Percentiles rank a stretch among this genome's conserved stretches.
Conservation (phyloP, 345 rosid species). For the Camelina laxa region DNA sequence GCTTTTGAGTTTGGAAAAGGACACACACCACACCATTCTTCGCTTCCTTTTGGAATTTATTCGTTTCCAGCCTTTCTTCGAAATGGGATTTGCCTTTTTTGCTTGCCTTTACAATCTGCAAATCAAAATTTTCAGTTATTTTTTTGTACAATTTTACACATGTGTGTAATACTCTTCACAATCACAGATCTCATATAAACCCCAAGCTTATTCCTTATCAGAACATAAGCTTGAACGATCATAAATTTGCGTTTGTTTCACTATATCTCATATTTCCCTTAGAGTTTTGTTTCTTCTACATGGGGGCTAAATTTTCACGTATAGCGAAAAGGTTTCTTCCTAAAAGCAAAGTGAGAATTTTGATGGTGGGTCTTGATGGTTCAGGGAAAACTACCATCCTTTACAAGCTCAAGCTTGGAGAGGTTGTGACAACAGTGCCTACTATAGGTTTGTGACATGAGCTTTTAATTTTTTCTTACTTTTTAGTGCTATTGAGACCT, state of each 20-base stretch:
- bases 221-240: slow-evolving; percentile 9
- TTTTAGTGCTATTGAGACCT: background rate
- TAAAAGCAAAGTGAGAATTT: slow-evolving; percentile 46
- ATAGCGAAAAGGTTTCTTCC: slow-evolving; percentile 54
- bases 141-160: background rate
- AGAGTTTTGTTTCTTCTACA: slow-evolving; percentile 10
- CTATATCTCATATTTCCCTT: background rate
- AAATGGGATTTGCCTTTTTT: slow-evolving; percentile 30
- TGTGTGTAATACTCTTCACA: slow-evolving; percentile 20
- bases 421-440: slow-evolving; percentile 57
- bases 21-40: slow-evolving; percentile 23
- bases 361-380: slow-evolving; percentile 78
- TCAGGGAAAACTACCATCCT: slow-evolving; percentile 79
- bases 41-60: slow-evolving; percentile 35
- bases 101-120: slow-evolving; percentile 27
- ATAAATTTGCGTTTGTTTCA: slow-evolving; percentile 16
- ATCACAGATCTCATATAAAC: slow-evolving; percentile 23
- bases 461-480: background rate
- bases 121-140: background rate
- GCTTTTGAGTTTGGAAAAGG: slow-evolving; percentile 36
- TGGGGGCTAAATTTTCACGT: slow-evolving; percentile 55
- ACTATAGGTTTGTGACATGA: slow-evolving; percentile 56
- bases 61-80: slow-evolving; percentile 32
- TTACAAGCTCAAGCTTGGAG: slow-evolving; percentile 73
- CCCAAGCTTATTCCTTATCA: background rate